Percentiles rank a stretch among this genome's conserved stretches.
Conservation (phyloP, 2,329 filamentous ascomycete genomes). For the Tolypocladium pustulatum region DNA sequence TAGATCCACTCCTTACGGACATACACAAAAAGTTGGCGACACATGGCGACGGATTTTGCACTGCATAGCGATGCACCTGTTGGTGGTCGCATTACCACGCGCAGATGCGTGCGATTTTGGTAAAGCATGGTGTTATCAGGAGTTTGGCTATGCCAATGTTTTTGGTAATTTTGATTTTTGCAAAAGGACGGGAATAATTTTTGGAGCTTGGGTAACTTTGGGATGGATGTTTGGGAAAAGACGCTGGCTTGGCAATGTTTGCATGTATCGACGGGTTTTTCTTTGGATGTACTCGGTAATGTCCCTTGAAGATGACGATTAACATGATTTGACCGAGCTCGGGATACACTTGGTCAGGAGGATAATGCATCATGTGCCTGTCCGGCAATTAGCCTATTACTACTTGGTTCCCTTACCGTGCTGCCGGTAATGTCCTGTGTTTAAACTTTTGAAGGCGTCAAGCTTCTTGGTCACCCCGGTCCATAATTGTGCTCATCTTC, state of each 20-base stretch:
- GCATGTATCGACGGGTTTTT: neutral
- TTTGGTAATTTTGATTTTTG: neutral
- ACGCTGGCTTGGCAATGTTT: neutral
- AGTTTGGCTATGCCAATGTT: neutral
- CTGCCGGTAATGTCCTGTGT: neutral
- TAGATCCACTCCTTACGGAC: conserved; percentile 14
- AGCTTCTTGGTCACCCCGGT: neutral
- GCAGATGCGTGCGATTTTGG: neutral
- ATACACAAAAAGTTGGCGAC: conserved; percentile 2
- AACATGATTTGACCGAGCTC: neutral
- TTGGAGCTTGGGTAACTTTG: neutral
- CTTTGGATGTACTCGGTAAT: neutral
- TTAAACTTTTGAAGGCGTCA: neutral
- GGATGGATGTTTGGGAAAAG: neutral
- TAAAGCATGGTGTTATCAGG: conserved; percentile 2
- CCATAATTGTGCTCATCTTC: neutral
- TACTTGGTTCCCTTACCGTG: neutral
- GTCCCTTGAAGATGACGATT: neutral
- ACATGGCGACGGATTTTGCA: conserved; percentile 2
- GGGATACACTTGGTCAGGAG: neutral
- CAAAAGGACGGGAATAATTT: neutral
- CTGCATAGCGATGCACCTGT: neutral
- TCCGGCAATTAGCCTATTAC: neutral
- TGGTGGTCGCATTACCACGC: neutral
- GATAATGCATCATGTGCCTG: neutral